phyloP scores from a whole-genome alignment of 1,139 yeast species.

The Yamadazyma sp. region DNA sequence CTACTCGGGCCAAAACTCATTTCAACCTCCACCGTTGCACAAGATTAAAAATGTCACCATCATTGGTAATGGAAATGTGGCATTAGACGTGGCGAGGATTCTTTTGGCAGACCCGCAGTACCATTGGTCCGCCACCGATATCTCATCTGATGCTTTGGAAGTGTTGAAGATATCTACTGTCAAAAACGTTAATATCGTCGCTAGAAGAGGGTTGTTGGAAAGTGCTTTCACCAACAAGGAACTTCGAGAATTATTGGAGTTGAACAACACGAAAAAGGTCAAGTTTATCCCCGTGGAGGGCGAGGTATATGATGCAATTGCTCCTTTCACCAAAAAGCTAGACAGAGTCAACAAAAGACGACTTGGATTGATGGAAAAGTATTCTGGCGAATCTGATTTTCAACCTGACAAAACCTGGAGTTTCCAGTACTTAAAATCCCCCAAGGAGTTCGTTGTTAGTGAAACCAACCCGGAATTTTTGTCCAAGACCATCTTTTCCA shows the following conservation, averaged over 20 bases:
- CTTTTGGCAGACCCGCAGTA: conserved; percentile 55
- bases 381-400: conserved; percentile 23
- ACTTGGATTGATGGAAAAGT: conserved; percentile 61
- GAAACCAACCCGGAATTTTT: conserved; percentile 33
- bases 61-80: conserved; percentile 98
- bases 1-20: conserved; percentile 27
- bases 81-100: conserved; percentile 84
- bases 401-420: conserved; percentile 53
- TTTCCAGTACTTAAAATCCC: conserved; percentile 68
- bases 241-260: conserved; percentile 75
- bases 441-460: conserved; percentile 50
- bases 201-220: conserved; percentile 78
- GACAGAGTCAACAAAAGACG: conserved; percentile 73
- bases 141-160: conserved; percentile 60
- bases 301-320: conserved; percentile 39
- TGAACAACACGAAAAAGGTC: conserved; percentile 51
- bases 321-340: conserved; percentile 37
- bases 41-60: conserved; percentile 67
- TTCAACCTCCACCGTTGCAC: conserved; percentile 53
- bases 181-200: conserved; percentile 68
- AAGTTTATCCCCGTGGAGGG: conserved; percentile 54
- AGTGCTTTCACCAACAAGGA: conserved; percentile 94
- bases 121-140: conserved; percentile 74
- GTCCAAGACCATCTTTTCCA: conserved; percentile 48
- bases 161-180: conserved; percentile 54